Conservation (phyloP, 139 green algal species). For the Chlamydomonas incerta region DNA sequence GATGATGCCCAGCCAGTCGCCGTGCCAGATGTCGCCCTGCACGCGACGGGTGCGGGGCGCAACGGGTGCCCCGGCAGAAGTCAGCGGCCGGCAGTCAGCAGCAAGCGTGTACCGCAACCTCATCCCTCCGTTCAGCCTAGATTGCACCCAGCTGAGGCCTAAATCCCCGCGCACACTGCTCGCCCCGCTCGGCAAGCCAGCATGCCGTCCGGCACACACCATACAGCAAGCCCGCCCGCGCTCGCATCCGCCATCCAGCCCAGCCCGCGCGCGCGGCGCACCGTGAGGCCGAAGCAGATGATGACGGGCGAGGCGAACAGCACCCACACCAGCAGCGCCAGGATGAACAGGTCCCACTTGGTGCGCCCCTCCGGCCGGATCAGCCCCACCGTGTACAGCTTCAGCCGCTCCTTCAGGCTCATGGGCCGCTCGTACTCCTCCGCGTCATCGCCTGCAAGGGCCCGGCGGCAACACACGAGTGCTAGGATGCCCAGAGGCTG, state of each 20-base stretch:
- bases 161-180: no score
- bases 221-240: no score
- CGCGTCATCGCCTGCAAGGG: slow-evolving; percentile 6
- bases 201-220: no score
- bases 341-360: slow-evolving; percentile 63
- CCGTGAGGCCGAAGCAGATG: slow-evolving; percentile 61
- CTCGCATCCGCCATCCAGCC: no score
- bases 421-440: slow-evolving; percentile 25
- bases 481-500: no score
- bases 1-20: slow-evolving; percentile 45
- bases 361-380: slow-evolving; percentile 53
- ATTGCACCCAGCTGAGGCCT: no score
- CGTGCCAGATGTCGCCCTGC: slow-evolving; percentile 29
- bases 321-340: slow-evolving; percentile 60
- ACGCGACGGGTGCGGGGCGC: no score
- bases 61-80: no score
- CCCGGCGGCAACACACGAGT: neutral
- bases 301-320: slow-evolving; percentile 56
- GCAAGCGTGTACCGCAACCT: no score
- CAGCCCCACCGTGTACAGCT: slow-evolving; percentile 32
- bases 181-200: no score
- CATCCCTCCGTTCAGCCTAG: no score
- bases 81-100: no score
- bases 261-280: neutral
- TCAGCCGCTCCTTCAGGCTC: slow-evolving; percentile 2